Evolutionary conservation across 2,329 filamentous ascomycete species (phyloP), one percentile per base, ranked within the genome.

Genomic region (Fusarium sp.): DNA sequence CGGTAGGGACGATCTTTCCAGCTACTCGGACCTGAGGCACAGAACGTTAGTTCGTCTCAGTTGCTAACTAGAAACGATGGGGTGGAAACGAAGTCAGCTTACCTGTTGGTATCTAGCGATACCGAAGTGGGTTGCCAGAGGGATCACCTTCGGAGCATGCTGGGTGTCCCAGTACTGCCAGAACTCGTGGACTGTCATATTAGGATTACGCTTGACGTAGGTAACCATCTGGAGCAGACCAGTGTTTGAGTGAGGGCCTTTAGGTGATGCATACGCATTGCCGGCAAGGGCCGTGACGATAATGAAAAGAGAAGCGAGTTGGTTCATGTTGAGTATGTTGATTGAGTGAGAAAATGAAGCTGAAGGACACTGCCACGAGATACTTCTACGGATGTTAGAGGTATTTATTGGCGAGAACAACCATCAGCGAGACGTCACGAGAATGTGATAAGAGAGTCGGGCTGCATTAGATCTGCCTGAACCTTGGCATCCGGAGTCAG

Each of bases 181-280:
- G 30, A 81, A 80, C 14, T 79, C 72, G 13, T 75, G 70, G 15
- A 74, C 74, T 0, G 77, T 79, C 39, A 72, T 72, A n/a, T 74
- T 69, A 2, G 74, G 70, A 26, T 71, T 72, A 13, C 79, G 75
- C 44, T 80, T 80, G 36, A 80, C 75, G 58, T 80, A 79, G 13
- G 74, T 80, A 22, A 79, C 41, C 79, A 80, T 81, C 66, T 80
- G 79, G 0, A 66, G 36, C 7, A 76, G 61, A 2, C 78, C 77
- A 1, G 78, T 79, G 28, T 71, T 76, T 85, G 87, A 54, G 36
- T 87, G 5, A 82, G 55, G 36, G 6, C 26, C 51, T n/a, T 41
- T 30, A 10, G 24, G 8, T 10, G 51, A 41, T 14, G 35, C 20
- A 11, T 28, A 13, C 0, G 15, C 11, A 30, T 55, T 41, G 11